These are phyloP conservation scores for Rhizophagus sp. DNA, from an alignment of 192 early-diverging fungal species.

Conservation along the genomic window DNA sequence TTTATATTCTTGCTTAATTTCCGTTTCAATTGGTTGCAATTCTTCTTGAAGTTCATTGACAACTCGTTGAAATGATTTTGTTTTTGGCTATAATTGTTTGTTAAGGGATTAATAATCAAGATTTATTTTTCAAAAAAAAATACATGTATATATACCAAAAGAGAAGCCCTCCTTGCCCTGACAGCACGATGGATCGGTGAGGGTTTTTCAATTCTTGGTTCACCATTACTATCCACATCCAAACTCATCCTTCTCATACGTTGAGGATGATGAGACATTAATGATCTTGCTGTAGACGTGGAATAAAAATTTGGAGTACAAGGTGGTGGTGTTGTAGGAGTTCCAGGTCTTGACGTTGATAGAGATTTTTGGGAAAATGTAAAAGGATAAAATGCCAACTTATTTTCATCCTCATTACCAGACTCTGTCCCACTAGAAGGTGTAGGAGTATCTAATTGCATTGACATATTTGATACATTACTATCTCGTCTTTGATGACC, in stretches of 20 bases:
- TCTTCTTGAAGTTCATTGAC: constrained; percentile 30
- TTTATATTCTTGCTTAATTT: constrained; percentile 30
- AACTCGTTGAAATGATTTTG: constrained; percentile 27
- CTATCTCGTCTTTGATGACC: constrained; percentile 31
- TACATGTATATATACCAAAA: not conserved
- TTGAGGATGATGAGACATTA: constrained; percentile 12
- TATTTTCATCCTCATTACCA: constrained; percentile 27
- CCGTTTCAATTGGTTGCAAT: constrained; percentile 22
- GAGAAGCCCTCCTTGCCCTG: constrained; percentile 27
- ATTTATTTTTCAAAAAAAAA: not conserved
- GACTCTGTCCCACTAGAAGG: constrained; percentile 18
- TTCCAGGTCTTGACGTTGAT: constrained; percentile 21
- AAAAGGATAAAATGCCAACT: constrained; percentile 15
- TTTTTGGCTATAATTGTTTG: constrained; percentile 23
- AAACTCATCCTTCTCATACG: constrained; percentile 29
- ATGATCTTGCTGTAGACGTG: constrained; percentile 5
- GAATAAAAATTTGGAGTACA: constrained; percentile 18
- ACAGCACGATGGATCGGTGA: constrained; percentile 26
- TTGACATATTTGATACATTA: constrained; percentile 30
- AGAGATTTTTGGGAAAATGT: constrained; percentile 21
- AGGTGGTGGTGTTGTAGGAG: constrained; percentile 27
- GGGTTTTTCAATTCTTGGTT: constrained; percentile 16
- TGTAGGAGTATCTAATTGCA: constrained; percentile 32
- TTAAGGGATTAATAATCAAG: not conserved
- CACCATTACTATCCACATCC: constrained; percentile 18